A percentile compares a stretch with the other conserved stretches of the same genome.
These are phyloP conservation scores for Botrytis aclada DNA, from an alignment of 2,329 filamentous ascomycete genomes.

Conservation along the genomic window DNA sequence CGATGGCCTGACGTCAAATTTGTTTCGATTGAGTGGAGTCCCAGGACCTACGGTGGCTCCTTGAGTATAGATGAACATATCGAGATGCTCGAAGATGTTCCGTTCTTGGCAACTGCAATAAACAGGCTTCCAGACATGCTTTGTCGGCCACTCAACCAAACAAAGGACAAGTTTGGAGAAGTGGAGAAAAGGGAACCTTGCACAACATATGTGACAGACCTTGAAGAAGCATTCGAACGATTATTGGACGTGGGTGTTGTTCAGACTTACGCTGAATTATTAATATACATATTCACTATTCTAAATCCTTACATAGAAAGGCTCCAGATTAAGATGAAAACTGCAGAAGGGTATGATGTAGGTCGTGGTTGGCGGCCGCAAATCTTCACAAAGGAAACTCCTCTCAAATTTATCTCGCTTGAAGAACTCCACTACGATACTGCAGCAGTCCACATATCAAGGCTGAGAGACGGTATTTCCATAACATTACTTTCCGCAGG, in stretches of 20 bases:
- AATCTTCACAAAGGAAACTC: background rate
- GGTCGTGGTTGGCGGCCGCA: background rate
- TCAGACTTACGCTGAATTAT: background rate
- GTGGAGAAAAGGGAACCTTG: background rate
- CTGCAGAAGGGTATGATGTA: rapidly evolving
- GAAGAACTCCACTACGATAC: background rate
- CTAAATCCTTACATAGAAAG: background rate
- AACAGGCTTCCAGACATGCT: background rate
- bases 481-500: rapidly evolving
- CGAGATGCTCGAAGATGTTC: background rate
- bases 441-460: too few species aligned
- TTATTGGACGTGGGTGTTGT: background rate
- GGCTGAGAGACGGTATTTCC: too few species aligned
- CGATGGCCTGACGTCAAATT: background rate
- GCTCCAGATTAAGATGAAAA: background rate
- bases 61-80: background rate
- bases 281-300: background rate
- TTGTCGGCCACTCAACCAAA: too few species aligned
- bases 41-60: background rate
- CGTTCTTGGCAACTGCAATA: background rate
- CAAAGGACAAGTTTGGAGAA: background rate
- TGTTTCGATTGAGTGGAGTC: background rate
- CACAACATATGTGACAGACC: background rate
- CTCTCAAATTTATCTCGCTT: background rate
- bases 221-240: background rate